phyloP scores from a whole-genome alignment of 441 rosid genomes.

The Populus hybrid region DNA sequence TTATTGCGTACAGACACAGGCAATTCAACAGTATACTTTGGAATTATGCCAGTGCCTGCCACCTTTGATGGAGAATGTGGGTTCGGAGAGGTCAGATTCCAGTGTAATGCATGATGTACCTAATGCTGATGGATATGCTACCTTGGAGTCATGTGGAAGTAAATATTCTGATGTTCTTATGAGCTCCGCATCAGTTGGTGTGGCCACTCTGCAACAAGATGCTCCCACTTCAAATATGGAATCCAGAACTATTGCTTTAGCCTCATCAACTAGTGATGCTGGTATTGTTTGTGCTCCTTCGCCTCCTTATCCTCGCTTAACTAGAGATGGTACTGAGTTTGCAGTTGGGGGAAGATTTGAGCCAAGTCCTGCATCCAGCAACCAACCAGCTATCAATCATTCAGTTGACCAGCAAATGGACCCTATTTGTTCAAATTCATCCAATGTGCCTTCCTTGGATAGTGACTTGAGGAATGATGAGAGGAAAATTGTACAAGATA shows the following conservation, averaged over 20 bases:
- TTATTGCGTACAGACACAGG: slow-evolving; percentile 36
- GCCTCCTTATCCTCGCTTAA: slow-evolving; percentile 49
- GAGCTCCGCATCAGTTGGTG: slow-evolving; percentile 27
- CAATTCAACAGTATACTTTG: slow-evolving; percentile 82
- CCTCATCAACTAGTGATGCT: slow-evolving; percentile 39
- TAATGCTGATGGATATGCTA: not conserved
- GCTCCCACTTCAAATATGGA: slow-evolving; percentile 33
- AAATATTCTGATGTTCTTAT: too few species aligned
- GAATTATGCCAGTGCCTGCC: slow-evolving; percentile 74
- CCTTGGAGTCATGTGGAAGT: too few species aligned
- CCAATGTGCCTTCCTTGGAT: slow-evolving; percentile 36
- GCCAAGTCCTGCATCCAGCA: slow-evolving; percentile 30
- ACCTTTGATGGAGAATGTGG: slow-evolving; percentile 45
- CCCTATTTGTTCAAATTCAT: slow-evolving; percentile 27
- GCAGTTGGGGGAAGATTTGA: slow-evolving; percentile 39
- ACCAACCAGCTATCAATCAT: slow-evolving; percentile 41
- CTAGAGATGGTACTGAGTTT: slow-evolving; percentile 35
- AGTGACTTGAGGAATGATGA: slow-evolving; percentile 45
- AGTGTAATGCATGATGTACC: slow-evolving; percentile 33
- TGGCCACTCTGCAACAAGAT: slow-evolving; percentile 28
- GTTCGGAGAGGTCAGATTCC: slow-evolving; percentile 49
- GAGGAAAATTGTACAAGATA: slow-evolving; percentile 39
- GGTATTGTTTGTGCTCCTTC: slow-evolving; percentile 38
- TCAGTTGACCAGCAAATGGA: slow-evolving; percentile 54
- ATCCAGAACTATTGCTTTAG: slow-evolving; percentile 33